Evolutionary conservation across 1,284 basidiomycete species (phyloP).

Genomic region (Baeospora myosura): DNA sequence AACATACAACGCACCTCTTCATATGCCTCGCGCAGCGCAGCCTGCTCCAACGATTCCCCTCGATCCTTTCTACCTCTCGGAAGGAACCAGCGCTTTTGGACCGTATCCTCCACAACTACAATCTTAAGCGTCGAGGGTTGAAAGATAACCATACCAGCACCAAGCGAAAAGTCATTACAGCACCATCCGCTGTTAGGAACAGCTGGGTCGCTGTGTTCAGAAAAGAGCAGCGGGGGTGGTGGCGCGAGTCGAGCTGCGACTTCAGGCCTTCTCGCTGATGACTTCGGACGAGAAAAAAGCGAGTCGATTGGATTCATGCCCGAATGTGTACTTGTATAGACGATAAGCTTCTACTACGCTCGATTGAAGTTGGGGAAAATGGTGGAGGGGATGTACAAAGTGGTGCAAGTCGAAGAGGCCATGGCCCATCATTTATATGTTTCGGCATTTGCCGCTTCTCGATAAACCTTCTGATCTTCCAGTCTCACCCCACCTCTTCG

Average conservation of each 20-base stretch:
- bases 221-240: conserved; percentile 19
- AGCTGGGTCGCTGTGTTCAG: conserved; percentile 25
- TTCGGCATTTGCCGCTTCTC: too few species aligned
- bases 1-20: conserved; percentile 44
- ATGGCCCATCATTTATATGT: too few species aligned
- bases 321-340: background rate
- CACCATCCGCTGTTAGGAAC: conserved; percentile 39
- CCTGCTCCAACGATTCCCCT: conserved; percentile 49
- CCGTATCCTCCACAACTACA: conserved; percentile 36
- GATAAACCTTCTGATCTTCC: too few species aligned
- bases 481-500: too few species aligned
- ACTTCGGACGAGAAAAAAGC: background rate
- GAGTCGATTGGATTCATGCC: background rate
- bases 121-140: conserved; percentile 36
- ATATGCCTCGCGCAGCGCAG: conserved; percentile 55
- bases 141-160: conserved; percentile 55
- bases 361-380: too few species aligned
- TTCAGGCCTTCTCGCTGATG: background rate
- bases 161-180: conserved; percentile 44
- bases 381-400: too few species aligned
- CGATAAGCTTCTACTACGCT: too few species aligned
- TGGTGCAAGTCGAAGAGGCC: background rate
- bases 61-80: conserved; percentile 59
- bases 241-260: background rate
- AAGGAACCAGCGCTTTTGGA: conserved; percentile 40